phyloP scores from a whole-genome alignment of 2,329 filamentous ascomycete genomes.

The Penicillium oxalicum region DNA sequence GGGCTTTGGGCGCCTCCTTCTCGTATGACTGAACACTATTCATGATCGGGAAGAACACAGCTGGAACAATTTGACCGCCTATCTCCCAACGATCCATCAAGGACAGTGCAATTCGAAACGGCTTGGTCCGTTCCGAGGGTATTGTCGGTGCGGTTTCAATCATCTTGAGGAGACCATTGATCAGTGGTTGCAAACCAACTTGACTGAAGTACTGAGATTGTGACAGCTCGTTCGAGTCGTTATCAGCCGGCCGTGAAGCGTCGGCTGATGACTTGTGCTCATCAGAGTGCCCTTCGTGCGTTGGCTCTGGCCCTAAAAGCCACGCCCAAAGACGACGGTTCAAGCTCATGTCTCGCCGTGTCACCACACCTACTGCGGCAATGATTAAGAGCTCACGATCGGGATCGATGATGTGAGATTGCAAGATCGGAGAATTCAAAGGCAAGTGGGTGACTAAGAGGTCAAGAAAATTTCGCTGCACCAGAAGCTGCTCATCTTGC shows the following conservation, averaged over 20 bases:
- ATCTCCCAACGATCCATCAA: constrained; percentile 99
- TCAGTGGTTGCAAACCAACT: constrained; percentile 68
- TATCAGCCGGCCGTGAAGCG: constrained; percentile 21
- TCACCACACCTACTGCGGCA: constrained; percentile 81
- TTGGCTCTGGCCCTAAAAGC: constrained; percentile 76
- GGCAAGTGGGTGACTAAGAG: constrained; percentile 85
- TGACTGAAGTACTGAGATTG: constrained; percentile 77
- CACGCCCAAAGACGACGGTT: constrained; percentile 94
- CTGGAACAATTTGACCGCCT: constrained; percentile 78
- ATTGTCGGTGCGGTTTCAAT: constrained; percentile 53
- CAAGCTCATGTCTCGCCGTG: constrained; percentile 89
- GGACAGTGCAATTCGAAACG: constrained; percentile 87
- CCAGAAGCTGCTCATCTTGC: constrained; percentile 77
- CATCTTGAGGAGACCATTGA: constrained; percentile 69
- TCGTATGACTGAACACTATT: constrained; percentile 73
- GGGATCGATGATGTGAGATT: constrained; percentile 62
- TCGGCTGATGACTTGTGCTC: constrained; percentile 23
- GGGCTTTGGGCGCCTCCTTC: constrained; percentile 56
- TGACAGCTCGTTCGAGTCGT: constrained; percentile 45
- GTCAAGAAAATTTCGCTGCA: constrained; percentile 91
- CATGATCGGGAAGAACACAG: constrained; percentile 81
- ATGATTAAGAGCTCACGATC: constrained; percentile 78
- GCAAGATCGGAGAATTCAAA: constrained; percentile 73
- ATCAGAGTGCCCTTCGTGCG: constrained; percentile 32
- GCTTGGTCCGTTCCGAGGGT: constrained; percentile 67